Evolutionary conservation across 495 filamentous ascomycete genomes (phyloP).

Genomic region (Penicillium angulare): DNA sequence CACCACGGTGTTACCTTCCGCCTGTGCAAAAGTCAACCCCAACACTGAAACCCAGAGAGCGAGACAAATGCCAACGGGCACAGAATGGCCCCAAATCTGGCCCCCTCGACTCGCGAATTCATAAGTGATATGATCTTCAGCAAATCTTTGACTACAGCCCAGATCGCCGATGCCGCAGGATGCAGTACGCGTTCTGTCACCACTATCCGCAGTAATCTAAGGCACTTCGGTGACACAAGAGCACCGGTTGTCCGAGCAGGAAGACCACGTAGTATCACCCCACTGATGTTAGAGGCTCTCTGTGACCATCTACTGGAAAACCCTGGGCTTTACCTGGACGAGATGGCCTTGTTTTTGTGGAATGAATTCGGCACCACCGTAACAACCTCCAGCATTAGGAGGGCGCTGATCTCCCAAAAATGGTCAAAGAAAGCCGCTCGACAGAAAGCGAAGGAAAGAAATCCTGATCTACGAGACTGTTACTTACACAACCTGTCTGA

Average conservation of each 20-base stretch:
- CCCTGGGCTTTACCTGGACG: conserved; percentile 12
- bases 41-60: no score
- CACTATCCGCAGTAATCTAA: no score
- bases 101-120: no score
- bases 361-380: conserved; percentile 12
- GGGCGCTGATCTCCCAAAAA: conserved; percentile 7
- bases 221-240: background rate
- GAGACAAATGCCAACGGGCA: no score
- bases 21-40: no score
- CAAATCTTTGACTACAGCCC: no score
- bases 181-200: no score
- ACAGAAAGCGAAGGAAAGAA: conserved; percentile 2
- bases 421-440: conserved; percentile 9
- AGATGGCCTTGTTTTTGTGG: conserved; percentile 13
- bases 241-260: conserved; percentile 4
- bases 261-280: conserved; percentile 18
- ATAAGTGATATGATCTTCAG: no score
- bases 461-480: background rate
- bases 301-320: conserved; percentile 1
- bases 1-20: no score
- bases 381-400: conserved; percentile 4
- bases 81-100: no score
- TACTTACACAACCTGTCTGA: background rate
- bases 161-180: no score
- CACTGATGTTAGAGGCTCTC: conserved; percentile 19